A percentile compares a stretch with the other conserved stretches of the same genome.
These are phyloP conservation scores for Populus trichocarpa DNA, from an alignment of 441 rosid genomes.

Conservation along the genomic window DNA sequence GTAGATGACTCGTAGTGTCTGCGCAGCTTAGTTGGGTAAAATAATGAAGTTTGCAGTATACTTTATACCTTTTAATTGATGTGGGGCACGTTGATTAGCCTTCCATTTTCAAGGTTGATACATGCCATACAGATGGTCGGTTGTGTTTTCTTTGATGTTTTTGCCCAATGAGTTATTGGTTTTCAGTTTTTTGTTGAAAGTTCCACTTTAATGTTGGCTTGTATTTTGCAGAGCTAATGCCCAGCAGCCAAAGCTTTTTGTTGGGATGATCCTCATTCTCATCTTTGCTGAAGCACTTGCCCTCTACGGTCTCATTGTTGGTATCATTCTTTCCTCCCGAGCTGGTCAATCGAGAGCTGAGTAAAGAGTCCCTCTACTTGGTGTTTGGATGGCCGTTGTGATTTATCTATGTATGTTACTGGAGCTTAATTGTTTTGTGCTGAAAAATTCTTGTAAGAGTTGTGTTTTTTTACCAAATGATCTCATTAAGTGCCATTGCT, in stretches of 20 bases:
- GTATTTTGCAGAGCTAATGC: slow-evolving; percentile 63
- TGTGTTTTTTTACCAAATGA: background rate
- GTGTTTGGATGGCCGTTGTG: slow-evolving; percentile 2
- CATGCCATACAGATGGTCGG: background rate
- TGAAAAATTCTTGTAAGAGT: background rate
- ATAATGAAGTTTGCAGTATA: background rate
- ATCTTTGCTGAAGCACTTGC: slow-evolving; percentile 74
- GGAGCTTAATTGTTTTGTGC: background rate
- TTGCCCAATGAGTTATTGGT: background rate
- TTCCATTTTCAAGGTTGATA: background rate
- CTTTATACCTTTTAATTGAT: background rate
- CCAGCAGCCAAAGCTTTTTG: slow-evolving; percentile 73
- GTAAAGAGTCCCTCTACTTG: slow-evolving; percentile 10
- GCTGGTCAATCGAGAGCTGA: slow-evolving; percentile 76
- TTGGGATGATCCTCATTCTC: slow-evolving; percentile 68
- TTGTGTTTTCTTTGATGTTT: background rate
- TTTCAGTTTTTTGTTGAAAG: background rate
- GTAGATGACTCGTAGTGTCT: background rate
- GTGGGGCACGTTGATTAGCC: background rate
- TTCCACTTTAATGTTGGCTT: background rate
- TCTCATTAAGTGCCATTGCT: background rate
- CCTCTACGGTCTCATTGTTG: slow-evolving; percentile 62
- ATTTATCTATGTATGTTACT: background rate
- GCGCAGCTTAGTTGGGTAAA: background rate
- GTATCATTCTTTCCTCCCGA: slow-evolving; percentile 69